Percentiles rank a stretch among this genome's conserved stretches.
Conservation (phyloP, 495 filamentous ascomycete species). For the Neurospora sp. region DNA sequence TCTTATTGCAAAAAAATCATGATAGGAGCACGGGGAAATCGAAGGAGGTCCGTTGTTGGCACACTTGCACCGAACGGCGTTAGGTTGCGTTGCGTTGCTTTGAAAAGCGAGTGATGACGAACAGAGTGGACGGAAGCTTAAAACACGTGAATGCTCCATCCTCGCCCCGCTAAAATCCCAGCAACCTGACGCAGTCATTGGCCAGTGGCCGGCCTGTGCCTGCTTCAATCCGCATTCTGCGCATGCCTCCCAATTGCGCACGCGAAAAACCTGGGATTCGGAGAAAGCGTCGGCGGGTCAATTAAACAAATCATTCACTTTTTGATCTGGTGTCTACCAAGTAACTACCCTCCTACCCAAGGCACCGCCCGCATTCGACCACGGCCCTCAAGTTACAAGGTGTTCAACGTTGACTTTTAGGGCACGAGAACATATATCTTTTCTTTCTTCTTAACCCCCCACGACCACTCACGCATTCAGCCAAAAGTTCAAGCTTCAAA, state of each 20-base stretch:
- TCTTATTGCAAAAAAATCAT: not conserved
- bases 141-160: constrained; percentile 14
- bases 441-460: not conserved
- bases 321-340: not conserved
- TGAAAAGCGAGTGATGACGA: constrained; percentile 7
- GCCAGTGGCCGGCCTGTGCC: constrained; percentile 3
- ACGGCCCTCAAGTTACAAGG: not conserved
- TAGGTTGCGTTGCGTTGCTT: not conserved
- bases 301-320: constrained; percentile 18
- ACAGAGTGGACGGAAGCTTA: not conserved
- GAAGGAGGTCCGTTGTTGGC: not conserved
- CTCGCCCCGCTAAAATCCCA: constrained; percentile 3
- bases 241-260: constrained; percentile 19
- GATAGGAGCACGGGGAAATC: not conserved
- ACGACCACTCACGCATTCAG: not conserved
- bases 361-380: not conserved
- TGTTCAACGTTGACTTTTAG: not conserved
- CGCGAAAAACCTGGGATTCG: constrained; percentile 19
- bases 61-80: not conserved
- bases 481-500: not conserved
- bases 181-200: constrained; percentile 5
- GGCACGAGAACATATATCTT: not conserved
- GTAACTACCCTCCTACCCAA: not conserved
- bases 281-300: constrained; percentile 11
- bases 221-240: constrained; percentile 12